These are phyloP conservation scores for Eimeria necatrix DNA, from an alignment of 169 alveolate genomes.

Conservation along the genomic window DNA sequence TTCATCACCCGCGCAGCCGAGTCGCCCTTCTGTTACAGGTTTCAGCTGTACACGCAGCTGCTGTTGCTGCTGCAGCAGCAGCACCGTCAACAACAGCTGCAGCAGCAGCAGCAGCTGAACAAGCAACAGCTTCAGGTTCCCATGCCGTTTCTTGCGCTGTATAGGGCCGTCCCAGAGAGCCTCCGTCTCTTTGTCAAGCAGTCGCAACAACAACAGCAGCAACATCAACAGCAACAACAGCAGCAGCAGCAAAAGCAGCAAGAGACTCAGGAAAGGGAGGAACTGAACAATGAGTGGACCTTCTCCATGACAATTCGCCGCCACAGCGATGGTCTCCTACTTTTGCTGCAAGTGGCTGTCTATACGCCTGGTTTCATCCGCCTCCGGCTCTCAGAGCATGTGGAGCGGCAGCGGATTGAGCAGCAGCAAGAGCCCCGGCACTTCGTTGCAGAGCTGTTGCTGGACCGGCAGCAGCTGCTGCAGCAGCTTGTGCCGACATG, in stretches of 20 bases:
- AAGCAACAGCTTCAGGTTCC: neutral
- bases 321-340: conserved; percentile 1
- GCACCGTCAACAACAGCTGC: neutral
- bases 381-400: conserved; percentile 27
- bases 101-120: neutral
- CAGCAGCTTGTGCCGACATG: neutral
- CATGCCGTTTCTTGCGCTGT: neutral
- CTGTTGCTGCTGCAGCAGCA: conserved; percentile 1
- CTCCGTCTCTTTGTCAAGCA: neutral
- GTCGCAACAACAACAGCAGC: neutral
- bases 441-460: conserved; percentile 4
- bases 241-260: neutral
- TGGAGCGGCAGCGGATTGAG: neutral
- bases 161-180: neutral
- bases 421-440: neutral
- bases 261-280: neutral
- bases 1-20: neutral
- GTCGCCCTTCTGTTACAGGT: conserved; percentile 15
- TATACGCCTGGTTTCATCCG: conserved; percentile 9
- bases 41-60: conserved; percentile 14
- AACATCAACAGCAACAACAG: neutral
- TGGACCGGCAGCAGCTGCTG: conserved; percentile 9
- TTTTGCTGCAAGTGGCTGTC: conserved; percentile 5
- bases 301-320: conserved; percentile 1
- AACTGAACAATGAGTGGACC: neutral